These are phyloP conservation scores for Cystobasidium sp. DNA, from an alignment of 1,284 basidiomycete species.

Conservation along the genomic window DNA sequence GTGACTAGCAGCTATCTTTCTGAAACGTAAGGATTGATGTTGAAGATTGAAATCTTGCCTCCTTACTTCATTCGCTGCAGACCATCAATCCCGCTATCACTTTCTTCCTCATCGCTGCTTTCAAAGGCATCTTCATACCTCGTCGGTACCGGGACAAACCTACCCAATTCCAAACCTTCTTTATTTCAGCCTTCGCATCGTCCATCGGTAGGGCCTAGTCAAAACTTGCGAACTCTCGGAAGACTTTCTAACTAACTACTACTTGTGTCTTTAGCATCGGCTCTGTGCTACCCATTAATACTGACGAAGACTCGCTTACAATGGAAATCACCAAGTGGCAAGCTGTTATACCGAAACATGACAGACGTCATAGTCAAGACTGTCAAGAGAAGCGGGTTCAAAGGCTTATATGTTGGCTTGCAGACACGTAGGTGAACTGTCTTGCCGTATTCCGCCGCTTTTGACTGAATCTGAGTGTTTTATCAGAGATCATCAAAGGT, in stretches of 20 bases:
- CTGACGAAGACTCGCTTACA: constrained; percentile 59
- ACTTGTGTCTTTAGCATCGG: constrained; percentile 19
- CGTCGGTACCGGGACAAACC: constrained; percentile 54
- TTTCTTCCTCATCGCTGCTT: constrained; percentile 57
- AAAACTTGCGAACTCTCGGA: constrained; percentile 46
- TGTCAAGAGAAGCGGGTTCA: constrained; percentile 75
- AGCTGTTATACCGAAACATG: constrained; percentile 48
- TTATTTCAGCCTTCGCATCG: constrained; percentile 59
- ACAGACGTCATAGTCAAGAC: constrained; percentile 51
- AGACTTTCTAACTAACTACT: constrained; percentile 19
- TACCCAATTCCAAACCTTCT: constrained; percentile 57
- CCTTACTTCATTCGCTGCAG: constrained; percentile 20
- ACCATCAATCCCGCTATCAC: constrained; percentile 58
- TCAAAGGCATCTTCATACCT: constrained; percentile 56
- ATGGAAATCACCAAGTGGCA: constrained; percentile 55
- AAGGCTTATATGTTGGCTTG: constrained; percentile 82
- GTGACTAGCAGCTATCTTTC: not conserved
- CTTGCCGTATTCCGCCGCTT: not conserved
- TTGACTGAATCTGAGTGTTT: not conserved
- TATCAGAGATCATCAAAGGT: constrained; percentile 73
- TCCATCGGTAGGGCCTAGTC: constrained; percentile 55
- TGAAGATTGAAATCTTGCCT: not conserved
- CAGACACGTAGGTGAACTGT: constrained; percentile 62
- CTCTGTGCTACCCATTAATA: constrained; percentile 58
- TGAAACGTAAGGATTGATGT: not conserved